These are phyloP conservation scores for Fraxinus latifolia DNA, from an alignment of 305 asterid species.

Conservation along the genomic window DNA sequence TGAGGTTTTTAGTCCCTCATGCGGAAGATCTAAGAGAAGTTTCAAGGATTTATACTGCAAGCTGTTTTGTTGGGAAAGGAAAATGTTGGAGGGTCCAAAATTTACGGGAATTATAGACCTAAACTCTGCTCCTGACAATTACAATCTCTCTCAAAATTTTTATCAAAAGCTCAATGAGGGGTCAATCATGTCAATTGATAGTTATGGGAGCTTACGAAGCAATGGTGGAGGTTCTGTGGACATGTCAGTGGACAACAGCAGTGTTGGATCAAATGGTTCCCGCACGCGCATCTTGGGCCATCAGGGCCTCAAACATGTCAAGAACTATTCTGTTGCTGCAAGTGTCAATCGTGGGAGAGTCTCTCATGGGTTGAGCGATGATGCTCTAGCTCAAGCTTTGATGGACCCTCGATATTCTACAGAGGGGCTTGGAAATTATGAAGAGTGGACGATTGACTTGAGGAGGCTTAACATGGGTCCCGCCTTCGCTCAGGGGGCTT, in stretches of 20 bases:
- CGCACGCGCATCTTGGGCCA: slow-evolving; percentile 88
- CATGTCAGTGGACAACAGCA: slow-evolving; percentile 90
- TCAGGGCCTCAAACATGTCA: slow-evolving; percentile 85
- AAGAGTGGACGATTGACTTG: slow-evolving; percentile 90
- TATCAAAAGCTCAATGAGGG: slow-evolving; percentile 25
- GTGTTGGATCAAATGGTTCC: slow-evolving; percentile 86
- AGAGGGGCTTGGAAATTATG: slow-evolving; percentile 82
- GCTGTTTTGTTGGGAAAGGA: slow-evolving; percentile 23
- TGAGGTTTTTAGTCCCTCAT: slow-evolving; percentile 34
- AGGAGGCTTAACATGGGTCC: slow-evolving; percentile 94
- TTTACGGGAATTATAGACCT: slow-evolving; percentile 79
- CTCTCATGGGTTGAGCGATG: slow-evolving; percentile 75
- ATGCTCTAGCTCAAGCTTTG: slow-evolving; percentile 89
- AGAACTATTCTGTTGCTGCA: slow-evolving; percentile 71
- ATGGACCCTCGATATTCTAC: slow-evolving; percentile 85
- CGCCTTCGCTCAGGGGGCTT: slow-evolving; percentile 97
- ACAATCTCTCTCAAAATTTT: slow-evolving; percentile 58
- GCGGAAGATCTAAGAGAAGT: slow-evolving; percentile 39
- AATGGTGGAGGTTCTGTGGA: slow-evolving; percentile 86
- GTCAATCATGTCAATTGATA: slow-evolving; percentile 82
- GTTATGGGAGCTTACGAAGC: slow-evolving; percentile 92
- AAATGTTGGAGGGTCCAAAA: slow-evolving; percentile 90
- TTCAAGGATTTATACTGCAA: slow-evolving; percentile 28
- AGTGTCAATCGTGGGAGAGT: slow-evolving; percentile 71
- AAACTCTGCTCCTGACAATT: slow-evolving; percentile 70